Evolutionary conservation across 2,329 filamentous ascomycete genomes (phyloP), one percentile per base, ranked within the genome.

Genomic region (Didymella exigua): DNA sequence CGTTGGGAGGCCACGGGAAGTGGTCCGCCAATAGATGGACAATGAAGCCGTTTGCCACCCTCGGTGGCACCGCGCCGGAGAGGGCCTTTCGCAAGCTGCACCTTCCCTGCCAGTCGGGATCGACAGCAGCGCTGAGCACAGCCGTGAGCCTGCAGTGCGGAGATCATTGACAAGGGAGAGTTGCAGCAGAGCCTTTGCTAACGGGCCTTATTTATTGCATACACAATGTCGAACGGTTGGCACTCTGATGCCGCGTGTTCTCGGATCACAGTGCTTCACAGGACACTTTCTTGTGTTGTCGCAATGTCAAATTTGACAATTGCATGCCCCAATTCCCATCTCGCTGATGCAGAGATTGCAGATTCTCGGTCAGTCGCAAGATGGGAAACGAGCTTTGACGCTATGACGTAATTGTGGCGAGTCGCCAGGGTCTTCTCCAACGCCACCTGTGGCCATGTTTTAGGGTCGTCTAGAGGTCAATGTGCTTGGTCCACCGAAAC

Each of bases 311-410:
- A 47, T 30, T 31, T 3, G 37, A 30, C 46, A 54, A 51, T 55
- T 40, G 56, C 49, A 55, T 58, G 19, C 21, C 16, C 36, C 36
- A 24, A 61, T 48, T 56, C 31, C 58, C 58, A 62, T 59, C 49
- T 21, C 34, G 21, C 27, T 27, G 29, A 59, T 60, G 55, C 51
- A 19, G 49, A 51, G 59, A 44, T 45, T 48, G 51, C 37, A 23
- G 41, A 54, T 56, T 58, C 37, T 58, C 48, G 54, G 34, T 56
- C 49, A 24, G 46, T 54, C 21, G 40, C 31, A 41, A 38, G 43
- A 66, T 68, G 62, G 61, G 38, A 54, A 53, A 21, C 40, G 59
- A 61, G 58, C 59, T 61, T 59, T 43, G 54, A 54, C 52, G 34
- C 4, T 50, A 3, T 38, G 53, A 60, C 58, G 56, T 59, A 49